Conservation (phyloP, 805 yeast species). For the Schizosaccharomyces octosporus region DNA sequence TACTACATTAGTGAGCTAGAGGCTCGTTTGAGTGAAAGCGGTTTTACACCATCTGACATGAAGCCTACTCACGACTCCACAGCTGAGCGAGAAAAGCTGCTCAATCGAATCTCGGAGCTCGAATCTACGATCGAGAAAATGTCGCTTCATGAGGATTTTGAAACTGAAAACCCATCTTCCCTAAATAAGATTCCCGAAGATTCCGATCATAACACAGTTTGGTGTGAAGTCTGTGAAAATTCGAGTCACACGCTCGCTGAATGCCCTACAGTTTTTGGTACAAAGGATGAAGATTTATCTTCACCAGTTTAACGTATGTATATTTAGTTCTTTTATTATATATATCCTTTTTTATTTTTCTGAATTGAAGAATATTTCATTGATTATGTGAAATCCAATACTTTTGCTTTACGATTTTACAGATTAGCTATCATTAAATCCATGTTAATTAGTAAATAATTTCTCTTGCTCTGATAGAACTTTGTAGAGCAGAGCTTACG, state of each 20-base stretch:
- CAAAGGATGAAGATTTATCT: neutral
- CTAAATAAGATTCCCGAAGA: neutral
- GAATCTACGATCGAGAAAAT: neutral
- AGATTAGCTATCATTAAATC: too few relatives aligned
- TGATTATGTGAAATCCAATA: too few relatives aligned
- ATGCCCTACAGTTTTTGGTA: neutral
- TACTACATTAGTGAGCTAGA: neutral
- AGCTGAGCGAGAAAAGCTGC: neutral
- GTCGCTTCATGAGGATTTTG: too few relatives aligned
- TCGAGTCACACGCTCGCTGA: neutral
- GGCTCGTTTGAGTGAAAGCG: neutral
- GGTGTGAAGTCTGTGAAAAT: neutral
- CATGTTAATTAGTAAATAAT: too few relatives aligned
- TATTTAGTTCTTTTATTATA: too few relatives aligned
- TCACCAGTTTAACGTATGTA: neutral
- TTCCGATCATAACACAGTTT: neutral
- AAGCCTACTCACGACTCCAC: neutral
- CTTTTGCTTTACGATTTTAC: too few relatives aligned
- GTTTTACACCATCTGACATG: neutral
- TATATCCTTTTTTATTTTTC: too few relatives aligned
- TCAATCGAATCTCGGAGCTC: neutral
- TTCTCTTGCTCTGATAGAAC: too few relatives aligned
- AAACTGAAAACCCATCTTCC: too few relatives aligned
- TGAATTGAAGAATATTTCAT: too few relatives aligned
- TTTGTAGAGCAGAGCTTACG: too few relatives aligned